Conservation (phyloP, 2,329 filamentous ascomycete genomes). For the Cryphonectria carpinicola region DNA sequence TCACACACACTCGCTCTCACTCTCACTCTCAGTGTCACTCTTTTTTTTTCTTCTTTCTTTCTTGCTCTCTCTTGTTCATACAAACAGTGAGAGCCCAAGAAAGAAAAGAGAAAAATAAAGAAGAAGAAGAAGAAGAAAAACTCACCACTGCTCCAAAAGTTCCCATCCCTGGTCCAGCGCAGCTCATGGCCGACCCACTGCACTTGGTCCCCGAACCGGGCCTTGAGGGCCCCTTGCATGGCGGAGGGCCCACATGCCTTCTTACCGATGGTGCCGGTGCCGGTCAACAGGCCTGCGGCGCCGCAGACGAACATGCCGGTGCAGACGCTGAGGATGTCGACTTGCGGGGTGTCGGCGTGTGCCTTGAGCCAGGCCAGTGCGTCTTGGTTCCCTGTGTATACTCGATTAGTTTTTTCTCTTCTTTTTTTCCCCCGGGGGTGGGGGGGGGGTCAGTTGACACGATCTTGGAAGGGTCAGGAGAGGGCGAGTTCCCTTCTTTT, state of each 20-base stretch:
- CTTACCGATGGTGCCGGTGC: slow-evolving; percentile 40
- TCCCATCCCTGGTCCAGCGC: slow-evolving; percentile 57
- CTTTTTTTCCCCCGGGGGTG: too few species aligned
- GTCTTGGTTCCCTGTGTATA: slow-evolving; percentile 33
- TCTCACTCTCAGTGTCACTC: too few species aligned
- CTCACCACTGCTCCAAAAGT: slow-evolving; percentile 59
- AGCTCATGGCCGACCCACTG: slow-evolving; percentile 50
- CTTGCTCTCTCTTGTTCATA: too few species aligned
- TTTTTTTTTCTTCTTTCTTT: too few species aligned
- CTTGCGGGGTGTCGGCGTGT: slow-evolving; percentile 44
- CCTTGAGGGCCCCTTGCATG: slow-evolving; percentile 44
- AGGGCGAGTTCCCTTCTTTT: neutral
- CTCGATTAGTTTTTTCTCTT: neutral
- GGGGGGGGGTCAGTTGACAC: neutral
- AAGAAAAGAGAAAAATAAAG: neutral
- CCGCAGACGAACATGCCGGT: slow-evolving; percentile 54
- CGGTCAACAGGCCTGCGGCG: slow-evolving; percentile 49
- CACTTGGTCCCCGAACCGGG: slow-evolving; percentile 42
- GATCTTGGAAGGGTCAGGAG: neutral
- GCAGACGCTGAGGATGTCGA: slow-evolving; percentile 57
- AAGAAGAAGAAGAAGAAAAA: slow-evolving; percentile 22
- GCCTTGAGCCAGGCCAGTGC: slow-evolving; percentile 47
- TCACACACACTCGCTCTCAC: too few species aligned
- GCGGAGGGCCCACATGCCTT: slow-evolving; percentile 52
- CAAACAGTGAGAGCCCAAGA: slow-evolving; percentile 1